Evolutionary conservation across 2,329 filamentous ascomycete genomes (phyloP).

Genomic region (Fusarium newnesense): DNA sequence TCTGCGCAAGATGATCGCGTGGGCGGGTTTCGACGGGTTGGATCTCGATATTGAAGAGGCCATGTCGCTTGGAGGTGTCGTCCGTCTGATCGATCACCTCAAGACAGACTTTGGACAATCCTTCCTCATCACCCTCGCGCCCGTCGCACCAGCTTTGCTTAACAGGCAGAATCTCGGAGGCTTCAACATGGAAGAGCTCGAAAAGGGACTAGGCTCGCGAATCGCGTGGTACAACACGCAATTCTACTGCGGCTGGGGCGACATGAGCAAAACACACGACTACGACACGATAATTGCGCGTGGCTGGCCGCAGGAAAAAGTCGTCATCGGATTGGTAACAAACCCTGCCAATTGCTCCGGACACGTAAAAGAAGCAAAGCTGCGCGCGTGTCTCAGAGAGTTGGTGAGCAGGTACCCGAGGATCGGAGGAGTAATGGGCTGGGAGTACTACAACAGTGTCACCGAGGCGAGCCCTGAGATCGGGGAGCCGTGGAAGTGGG

Average conservation of each 20-base stretch:
- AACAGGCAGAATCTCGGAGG: slow-evolving; percentile 73
- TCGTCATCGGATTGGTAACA: slow-evolving; percentile 83
- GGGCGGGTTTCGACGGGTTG: slow-evolving; percentile 71
- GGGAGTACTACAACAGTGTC: slow-evolving; percentile 88
- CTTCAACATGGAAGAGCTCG: slow-evolving; percentile 79
- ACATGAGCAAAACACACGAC: slow-evolving; percentile 52
- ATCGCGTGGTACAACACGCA: slow-evolving; percentile 88
- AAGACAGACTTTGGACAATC: slow-evolving; percentile 72
- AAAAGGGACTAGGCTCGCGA: slow-evolving; percentile 67
- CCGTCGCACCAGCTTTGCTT: slow-evolving; percentile 77
- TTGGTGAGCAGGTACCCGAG: slow-evolving; percentile 63
- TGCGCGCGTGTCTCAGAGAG: slow-evolving; percentile 53
- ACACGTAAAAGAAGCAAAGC: slow-evolving; percentile 57
- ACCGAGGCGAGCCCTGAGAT: slow-evolving; percentile 46
- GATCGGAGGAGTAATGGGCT: slow-evolving; percentile 89
- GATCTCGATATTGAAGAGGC: slow-evolving; percentile 82
- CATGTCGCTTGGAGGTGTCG: slow-evolving; percentile 72
- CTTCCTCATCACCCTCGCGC: slow-evolving; percentile 82
- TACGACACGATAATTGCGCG: slow-evolving; percentile 61
- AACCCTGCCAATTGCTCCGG: slow-evolving; percentile 73
- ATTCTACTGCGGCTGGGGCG: slow-evolving; percentile 89
- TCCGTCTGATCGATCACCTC: slow-evolving; percentile 72
- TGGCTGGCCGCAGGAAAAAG: slow-evolving; percentile 76
- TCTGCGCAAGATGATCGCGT: slow-evolving; percentile 70
- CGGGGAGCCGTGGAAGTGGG: slow-evolving; percentile 79